Conservation (phyloP, 306 rosid species). For the Casuarina cunninghamiana region DNA sequence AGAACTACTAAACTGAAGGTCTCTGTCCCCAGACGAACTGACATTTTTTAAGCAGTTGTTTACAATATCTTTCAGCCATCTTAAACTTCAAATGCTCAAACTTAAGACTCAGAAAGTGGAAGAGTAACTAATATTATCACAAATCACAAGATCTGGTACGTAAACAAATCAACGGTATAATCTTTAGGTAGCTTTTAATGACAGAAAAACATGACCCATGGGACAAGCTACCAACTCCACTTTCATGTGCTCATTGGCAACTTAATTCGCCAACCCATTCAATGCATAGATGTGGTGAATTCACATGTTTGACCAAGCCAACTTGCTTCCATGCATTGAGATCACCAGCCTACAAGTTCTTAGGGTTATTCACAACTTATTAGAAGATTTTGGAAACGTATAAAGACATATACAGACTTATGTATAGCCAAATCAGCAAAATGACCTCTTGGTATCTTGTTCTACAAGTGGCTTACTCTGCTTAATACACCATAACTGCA, state of each 20-base stretch:
- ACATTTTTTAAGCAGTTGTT: background rate
- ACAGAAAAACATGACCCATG: background rate
- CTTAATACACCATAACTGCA: background rate
- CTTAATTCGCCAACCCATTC: background rate
- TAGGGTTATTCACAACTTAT: too few species aligned
- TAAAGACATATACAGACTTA: background rate
- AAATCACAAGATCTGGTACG: background rate
- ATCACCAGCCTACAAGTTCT: too few species aligned
- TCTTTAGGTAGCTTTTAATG: background rate
- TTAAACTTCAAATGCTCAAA: background rate
- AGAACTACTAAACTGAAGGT: slow-evolving; percentile 27
- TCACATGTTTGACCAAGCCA: background rate
- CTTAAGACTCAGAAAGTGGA: background rate
- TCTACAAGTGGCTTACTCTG: background rate
- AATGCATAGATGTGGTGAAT: background rate
- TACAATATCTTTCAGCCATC: background rate
- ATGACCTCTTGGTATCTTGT: too few species aligned
- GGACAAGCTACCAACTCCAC: background rate
- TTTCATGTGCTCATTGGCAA: background rate
- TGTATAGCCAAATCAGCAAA: background rate
- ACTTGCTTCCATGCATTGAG: background rate
- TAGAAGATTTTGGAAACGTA: too few species aligned
- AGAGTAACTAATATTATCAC: background rate
- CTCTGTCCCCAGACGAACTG: slow-evolving; percentile 16
- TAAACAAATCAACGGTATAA: background rate